Base-by-base conservation (phyloP, 1,284 basidiomycete genomes). In the Schizopora paradoxa region DNA sequence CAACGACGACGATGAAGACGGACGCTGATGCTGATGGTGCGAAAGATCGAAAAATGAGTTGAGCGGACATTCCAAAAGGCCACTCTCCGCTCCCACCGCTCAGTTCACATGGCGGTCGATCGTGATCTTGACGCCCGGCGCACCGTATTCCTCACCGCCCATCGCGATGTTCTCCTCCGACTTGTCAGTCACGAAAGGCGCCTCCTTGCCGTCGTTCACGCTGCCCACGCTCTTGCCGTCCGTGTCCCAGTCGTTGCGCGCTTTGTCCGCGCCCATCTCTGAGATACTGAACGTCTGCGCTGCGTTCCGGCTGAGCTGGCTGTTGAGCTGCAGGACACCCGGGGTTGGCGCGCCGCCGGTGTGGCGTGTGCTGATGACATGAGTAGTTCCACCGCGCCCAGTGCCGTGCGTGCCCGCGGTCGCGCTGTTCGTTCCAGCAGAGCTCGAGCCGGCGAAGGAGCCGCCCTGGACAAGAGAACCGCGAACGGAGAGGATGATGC, bases 401-500 rank as follows among this genome's bases (percentile, higher is more conserved):
- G 40, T 18, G 53, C 70, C 66, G 26, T 72, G 70, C 27, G 69
- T 67, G 47, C 62, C 64, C 46, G 58, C 63, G 53, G 61, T 63
- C 38, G n/a, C n/a, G 51, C 55, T 45, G 52, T 58, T 53, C 25
- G 57, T 57, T 27, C 54, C 51, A 22, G 58, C 58, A 43, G 63
- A 64, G 14, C 67, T 62, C 22, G 69, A 61, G 52, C 61, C 66
- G 7, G 79, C 72, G 60, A 86, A 88, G 27, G 72, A 69, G 14
- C 86, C 86, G 31, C 86, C 86, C 25, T 73, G 62, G 19, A 66
- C 70, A 58, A 89, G 82, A 10, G 76, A 65, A 29, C 86, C 86
- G 45, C 82, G 80, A 43, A 89, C 81, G 51, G 76, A 74, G 54
- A 90, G 81, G 54, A 90, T 73, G 67, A 90, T 87, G 55, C 86